Evolutionary conservation across 176 grass and related monocot species (phyloP).

Genomic region (Tillandsia fasciculata): DNA sequence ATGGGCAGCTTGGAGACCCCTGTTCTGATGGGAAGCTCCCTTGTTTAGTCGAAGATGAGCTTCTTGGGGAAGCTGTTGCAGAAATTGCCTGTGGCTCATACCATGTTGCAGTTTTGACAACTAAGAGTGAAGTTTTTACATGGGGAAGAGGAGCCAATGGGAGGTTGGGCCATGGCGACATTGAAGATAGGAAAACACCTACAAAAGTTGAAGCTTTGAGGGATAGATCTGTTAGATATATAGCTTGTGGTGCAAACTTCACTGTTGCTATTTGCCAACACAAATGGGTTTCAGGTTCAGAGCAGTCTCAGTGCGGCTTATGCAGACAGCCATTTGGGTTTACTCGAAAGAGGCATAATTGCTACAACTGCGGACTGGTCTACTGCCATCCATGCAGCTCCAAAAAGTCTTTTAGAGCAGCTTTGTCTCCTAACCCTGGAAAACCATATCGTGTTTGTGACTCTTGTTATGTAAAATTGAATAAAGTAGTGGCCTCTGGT

Average conservation of each 20-base stretch:
- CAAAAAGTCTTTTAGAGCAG: conserved; percentile 59
- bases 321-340: conserved; percentile 91
- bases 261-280: conserved; percentile 86
- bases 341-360: conserved; percentile 85
- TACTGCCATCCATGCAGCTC: conserved; percentile 79
- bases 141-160: conserved; percentile 97
- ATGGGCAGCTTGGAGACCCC: conserved; percentile 92
- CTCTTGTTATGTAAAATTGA: conserved; percentile 88
- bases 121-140: conserved; percentile 78
- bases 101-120: conserved; percentile 86
- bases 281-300: conserved; percentile 61
- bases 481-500: conserved; percentile 43
- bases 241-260: conserved; percentile 86
- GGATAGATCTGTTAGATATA: conserved; percentile 69
- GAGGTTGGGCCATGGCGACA: conserved; percentile 86
- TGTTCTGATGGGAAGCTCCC: conserved; percentile 75
- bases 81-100: conserved; percentile 93
- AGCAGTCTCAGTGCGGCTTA: conserved; percentile 67
- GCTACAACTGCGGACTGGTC: conserved; percentile 86
- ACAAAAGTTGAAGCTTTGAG: conserved; percentile 69
- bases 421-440: conserved; percentile 65
- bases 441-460: conserved; percentile 97
- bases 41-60: conserved; percentile 62
- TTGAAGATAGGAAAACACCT: conserved; percentile 85
- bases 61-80: conserved; percentile 54